phyloP scores from a whole-genome alignment of 257 asterid species.

The Lycium barbarum region DNA sequence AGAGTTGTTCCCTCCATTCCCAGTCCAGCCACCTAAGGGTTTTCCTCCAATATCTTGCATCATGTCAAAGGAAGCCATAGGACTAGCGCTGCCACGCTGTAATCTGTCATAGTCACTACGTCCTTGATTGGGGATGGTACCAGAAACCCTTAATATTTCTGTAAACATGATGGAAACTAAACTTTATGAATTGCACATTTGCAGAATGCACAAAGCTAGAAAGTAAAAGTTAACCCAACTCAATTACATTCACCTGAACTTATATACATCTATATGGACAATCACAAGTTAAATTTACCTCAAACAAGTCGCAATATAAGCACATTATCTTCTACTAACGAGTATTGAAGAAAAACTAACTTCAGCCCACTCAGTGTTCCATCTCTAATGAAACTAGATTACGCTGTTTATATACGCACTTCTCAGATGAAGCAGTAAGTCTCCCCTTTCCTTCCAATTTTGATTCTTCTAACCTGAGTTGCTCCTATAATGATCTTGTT shows the following conservation, averaged over 20 bases:
- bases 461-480: not conserved
- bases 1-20: conserved; percentile 34
- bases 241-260: too few relatives aligned
- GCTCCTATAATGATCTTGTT: not conserved
- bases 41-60: conserved; percentile 61
- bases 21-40: conserved; percentile 50
- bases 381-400: not conserved
- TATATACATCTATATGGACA: not conserved
- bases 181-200: not conserved
- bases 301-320: not conserved
- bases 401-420: not conserved
- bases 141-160: conserved; percentile 73
- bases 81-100: conserved; percentile 74
- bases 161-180: conserved; percentile 40
- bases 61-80: conserved; percentile 57
- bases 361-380: not conserved
- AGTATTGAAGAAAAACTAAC: not conserved
- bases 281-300: not conserved
- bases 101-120: conserved; percentile 62
- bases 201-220: not conserved
- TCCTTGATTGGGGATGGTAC: conserved; percentile 63
- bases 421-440: not conserved
- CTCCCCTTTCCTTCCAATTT: not conserved
- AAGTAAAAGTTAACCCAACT: not conserved
- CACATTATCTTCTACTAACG: too few relatives aligned